Base-by-base conservation (phyloP, 495 filamentous ascomycete genomes). In the Neurospora intermedia region DNA sequence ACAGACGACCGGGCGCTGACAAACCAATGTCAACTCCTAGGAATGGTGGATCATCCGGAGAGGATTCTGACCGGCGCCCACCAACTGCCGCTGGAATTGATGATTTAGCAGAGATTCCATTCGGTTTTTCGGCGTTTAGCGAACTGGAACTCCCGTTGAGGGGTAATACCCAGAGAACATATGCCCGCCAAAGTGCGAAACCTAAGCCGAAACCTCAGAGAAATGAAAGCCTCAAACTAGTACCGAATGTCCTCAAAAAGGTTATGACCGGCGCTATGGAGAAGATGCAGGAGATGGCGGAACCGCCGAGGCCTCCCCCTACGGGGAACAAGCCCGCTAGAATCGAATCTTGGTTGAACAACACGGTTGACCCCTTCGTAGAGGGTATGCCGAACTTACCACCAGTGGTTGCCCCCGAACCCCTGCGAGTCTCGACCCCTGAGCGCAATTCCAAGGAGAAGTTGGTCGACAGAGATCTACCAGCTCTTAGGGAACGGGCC, bases 261-360 rank as follows among this genome's bases (percentile, higher is more conserved):
- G 86, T 87, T 27, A 82, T 87, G 72, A 83, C 78, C 18, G 86
- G 86, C 35, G 85, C 85, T 41, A 87, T 83, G 76, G 86, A 88
- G 76, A 88, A 88, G 62, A 82, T 87, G 43, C 81, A 85, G 6
- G 85, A 89, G 72, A 84, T 80, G 70, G 82, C 80, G 45, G 87
- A 89, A 23, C 84, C 84, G 27, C 84, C 86, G 6, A 82, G 82
- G 62, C 83, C 83, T 39, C 81, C 78, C 2, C 72, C 45, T 35
- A 43, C 73, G 9, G 41, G 74, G 18, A 87, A 88, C 69, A 81
- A 85, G 38, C 86, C 87, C 3, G 86, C 78, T 75, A 92, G 83
- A 74, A 93, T 94, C 66, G 91, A 94, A 81, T 89, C 89, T 3
- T 94, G 92, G 92, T 81, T 94, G 42, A 90, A 90, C 69, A 85